Evolutionary conservation across 2,329 filamentous ascomycete species (phyloP).

Genomic region (Diaporthe sp.): DNA sequence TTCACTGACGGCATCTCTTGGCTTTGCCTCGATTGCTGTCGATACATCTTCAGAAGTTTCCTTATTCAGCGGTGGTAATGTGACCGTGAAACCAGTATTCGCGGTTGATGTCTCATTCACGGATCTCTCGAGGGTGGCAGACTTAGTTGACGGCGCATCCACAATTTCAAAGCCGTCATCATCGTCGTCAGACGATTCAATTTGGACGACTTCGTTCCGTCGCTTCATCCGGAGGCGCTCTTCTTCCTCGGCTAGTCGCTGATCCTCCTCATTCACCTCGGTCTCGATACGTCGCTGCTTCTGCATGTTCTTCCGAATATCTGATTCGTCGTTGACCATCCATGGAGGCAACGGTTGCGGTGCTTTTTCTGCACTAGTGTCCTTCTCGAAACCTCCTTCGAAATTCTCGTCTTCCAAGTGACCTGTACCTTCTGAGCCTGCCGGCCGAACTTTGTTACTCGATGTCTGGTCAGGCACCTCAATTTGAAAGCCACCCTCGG

Average conservation of each 20-base stretch:
- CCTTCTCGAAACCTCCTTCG: conserved; percentile 77
- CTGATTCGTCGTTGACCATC: conserved; percentile 74
- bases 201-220: conserved; percentile 69
- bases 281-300: conserved; percentile 69
- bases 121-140: background rate
- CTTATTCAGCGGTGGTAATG: conserved; percentile 47
- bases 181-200: conserved; percentile 73
- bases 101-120: background rate
- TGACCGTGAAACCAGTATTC: background rate
- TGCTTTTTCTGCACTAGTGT: conserved; percentile 56
- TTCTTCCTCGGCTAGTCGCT: conserved; percentile 69
- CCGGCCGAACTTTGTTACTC: conserved; percentile 43
- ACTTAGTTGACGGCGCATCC: conserved; percentile 55
- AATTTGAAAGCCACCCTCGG: conserved; percentile 55
- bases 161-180: conserved; percentile 71
- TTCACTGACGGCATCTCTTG: background rate
- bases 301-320: conserved; percentile 75
- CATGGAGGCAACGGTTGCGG: conserved; percentile 81
- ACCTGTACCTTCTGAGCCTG: conserved; percentile 43
- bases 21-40: background rate
- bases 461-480: conserved; percentile 42
- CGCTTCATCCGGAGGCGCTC: conserved; percentile 60
- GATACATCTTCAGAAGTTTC: conserved; percentile 25
- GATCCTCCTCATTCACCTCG: conserved; percentile 75
- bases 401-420: conserved; percentile 51